Evolutionary conservation across 495 filamentous ascomycete species (phyloP).

Genomic region (Aspergillus sclerotiicarbonarius): DNA sequence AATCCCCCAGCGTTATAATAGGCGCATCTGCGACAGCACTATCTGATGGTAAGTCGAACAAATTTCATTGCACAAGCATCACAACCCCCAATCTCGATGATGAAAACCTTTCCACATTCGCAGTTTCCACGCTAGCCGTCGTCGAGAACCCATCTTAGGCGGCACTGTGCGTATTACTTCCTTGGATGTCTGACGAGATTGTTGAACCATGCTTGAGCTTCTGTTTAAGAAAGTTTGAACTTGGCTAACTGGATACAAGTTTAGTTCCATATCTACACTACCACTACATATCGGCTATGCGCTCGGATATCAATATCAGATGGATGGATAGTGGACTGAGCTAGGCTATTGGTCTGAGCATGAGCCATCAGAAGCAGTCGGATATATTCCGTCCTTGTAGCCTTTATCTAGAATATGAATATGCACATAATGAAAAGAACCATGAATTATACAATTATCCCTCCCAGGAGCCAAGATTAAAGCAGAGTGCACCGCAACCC

Average conservation of each 20-base stretch:
- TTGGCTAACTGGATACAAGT: conserved; percentile 14
- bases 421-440: neutral
- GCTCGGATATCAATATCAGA: neutral
- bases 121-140: conserved; percentile 55
- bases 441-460: no score
- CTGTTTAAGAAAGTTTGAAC: no score
- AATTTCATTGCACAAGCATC: neutral
- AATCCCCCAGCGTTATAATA: neutral
- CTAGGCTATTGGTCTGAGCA: neutral
- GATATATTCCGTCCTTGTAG: neutral
- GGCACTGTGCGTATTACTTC: conserved; percentile 39
- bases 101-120: conserved; percentile 54
- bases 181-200: conserved; percentile 40
- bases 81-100: conserved; percentile 33
- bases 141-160: conserved; percentile 34
- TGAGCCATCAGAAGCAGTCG: neutral
- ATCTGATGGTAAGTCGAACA: neutral
- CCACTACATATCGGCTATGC: neutral
- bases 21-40: neutral
- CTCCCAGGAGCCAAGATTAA: neutral
- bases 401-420: neutral
- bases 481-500: neutral
- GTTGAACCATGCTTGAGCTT: neutral
- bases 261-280: neutral
- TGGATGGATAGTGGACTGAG: neutral